Conservation (phyloP, 1,139 yeast genomes). For the Magnusiomyces paraingens region DNA sequence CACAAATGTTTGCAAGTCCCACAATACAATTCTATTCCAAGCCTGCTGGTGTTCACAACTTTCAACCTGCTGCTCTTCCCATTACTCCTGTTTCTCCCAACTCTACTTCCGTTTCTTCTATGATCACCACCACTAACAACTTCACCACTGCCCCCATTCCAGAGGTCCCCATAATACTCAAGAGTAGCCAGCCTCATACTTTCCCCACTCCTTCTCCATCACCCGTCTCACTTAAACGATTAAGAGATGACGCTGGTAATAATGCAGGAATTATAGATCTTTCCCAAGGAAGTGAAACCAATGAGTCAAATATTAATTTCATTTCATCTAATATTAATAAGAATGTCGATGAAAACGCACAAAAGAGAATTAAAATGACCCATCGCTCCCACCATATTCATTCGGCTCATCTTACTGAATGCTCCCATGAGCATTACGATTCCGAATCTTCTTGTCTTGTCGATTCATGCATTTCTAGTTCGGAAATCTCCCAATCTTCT, state of each 20-base stretch:
- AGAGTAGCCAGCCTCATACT: not conserved
- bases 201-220: slow-evolving; percentile 7
- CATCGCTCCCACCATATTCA: no score
- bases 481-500: not conserved
- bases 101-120: not conserved
- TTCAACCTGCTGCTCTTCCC: not conserved
- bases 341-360: no score
- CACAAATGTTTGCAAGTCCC: no score
- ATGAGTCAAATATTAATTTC: no score
- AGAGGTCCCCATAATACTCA: not conserved
- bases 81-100: not conserved
- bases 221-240: not conserved
- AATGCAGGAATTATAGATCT: no score
- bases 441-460: not conserved
- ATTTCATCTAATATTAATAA: no score
- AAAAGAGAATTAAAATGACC: no score
- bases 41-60: no score
- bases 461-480: not conserved
- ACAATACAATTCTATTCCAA: no score
- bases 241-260: not conserved
- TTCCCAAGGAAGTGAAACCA: no score
- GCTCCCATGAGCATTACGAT: no score
- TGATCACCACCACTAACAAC: not conserved
- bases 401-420: not conserved
- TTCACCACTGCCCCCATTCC: not conserved